Conservation (phyloP, 2,329 filamentous ascomycete species). For the Trichoderma hamatum region DNA sequence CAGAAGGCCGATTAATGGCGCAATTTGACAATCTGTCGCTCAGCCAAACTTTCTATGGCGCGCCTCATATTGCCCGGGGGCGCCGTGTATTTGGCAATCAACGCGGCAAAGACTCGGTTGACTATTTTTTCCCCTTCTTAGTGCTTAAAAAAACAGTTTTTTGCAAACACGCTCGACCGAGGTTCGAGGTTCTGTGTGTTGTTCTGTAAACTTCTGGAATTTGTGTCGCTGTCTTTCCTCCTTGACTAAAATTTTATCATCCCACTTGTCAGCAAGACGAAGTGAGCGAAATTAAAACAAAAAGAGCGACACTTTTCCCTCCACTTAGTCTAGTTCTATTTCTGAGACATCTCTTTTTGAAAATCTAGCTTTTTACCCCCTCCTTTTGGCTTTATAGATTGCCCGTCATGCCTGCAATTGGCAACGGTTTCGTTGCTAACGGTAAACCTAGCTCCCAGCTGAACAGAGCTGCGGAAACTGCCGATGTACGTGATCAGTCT, state of each 20-base stretch:
- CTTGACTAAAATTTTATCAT: not conserved
- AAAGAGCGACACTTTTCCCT: not conserved
- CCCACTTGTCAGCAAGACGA: not conserved
- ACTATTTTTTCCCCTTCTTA: constrained; percentile 1
- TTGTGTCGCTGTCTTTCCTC: not conserved
- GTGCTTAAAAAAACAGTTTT: not conserved
- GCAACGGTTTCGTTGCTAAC: constrained; percentile 30
- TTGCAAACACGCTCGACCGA: constrained; percentile 1
- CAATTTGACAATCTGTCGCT: constrained; percentile 3
- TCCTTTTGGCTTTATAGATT: not conserved
- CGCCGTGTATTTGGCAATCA: not conserved
- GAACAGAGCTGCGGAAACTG: constrained; percentile 40
- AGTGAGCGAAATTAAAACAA: constrained; percentile 5
- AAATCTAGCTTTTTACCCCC: not conserved
- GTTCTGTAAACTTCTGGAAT: not conserved
- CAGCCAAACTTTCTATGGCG: not conserved
- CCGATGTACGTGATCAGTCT: constrained; percentile 26
- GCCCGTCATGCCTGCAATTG: constrained; percentile 14
- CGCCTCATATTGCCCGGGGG: not conserved
- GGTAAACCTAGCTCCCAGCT: constrained; percentile 33
- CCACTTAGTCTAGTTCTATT: not conserved
- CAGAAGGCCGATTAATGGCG: constrained; percentile 18
- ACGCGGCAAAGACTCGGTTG: constrained; percentile 22
- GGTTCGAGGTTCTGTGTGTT: not conserved
- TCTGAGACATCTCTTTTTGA: not conserved